Base-by-base conservation (phyloP, 148 eudicot species). In the Rhododendron vialii region DNA sequence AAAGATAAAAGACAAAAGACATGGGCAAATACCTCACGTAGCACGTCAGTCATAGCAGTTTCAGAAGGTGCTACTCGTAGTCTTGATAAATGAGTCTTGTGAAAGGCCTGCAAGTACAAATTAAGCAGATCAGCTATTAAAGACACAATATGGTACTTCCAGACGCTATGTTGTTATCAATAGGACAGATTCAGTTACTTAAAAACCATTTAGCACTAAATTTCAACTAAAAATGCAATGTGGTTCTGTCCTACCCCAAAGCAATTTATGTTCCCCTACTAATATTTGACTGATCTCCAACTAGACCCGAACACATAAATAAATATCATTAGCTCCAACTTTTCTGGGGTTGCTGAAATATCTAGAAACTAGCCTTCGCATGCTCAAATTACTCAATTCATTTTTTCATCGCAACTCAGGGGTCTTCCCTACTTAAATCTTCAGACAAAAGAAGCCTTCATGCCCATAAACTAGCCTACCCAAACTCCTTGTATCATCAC, bases 31-130 rank as follows among this genome's bases (percentile, higher is more conserved):
- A 95, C 99, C 99, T 96, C 99, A 75, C 99, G 96, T 26, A 94
- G 88, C 84, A 96, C 99, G 90, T 96, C 99, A 84, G 94, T 92
- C 99, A 96, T 96, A 59, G 99, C 99, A 87, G 99, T 96, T 87
- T 96, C 99, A 26, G 94, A 93, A 83, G 99, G 99, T 77, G 98
- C 98, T 63, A 96, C 99, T 77, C 98, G 94, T 84, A 92, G 93
- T 94, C 92, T 95, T 76, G 90, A 87, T 86, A 96, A 88, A 91
- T 95, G 96, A 86, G 99, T 94, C 92, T 96, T 96, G 90, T 96
- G 99, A 92, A 96, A 96, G 87, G 94, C 96, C 98, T 96, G 90
- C 85, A 88, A 24, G 82, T 65, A 86, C 67, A 84, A 84, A 85
- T 48, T 14, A 7, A 50, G 14, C 14, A 55, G 6, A 55, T 57